Base-by-base conservation (phyloP, 1,284 basidiomycete species). In the Vanrija sp. region DNA sequence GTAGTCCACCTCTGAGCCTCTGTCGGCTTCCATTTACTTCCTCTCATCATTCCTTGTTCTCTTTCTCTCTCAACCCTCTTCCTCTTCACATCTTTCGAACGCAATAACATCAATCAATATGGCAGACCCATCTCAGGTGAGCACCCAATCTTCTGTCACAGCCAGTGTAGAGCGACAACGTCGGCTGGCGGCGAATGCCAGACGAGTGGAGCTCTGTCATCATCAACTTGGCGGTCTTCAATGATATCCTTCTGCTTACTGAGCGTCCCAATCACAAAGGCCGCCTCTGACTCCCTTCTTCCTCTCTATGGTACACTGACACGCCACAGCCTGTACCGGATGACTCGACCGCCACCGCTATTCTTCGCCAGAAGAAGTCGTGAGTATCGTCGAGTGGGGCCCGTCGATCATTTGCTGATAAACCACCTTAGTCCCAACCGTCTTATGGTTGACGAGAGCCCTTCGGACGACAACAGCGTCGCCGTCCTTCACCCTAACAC, bases 341-440 rank as follows among this genome's bases (percentile, higher is more conserved):
- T 64, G 73, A 75, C 56, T 69, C 68, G 12, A 82, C 83, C 57
- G 89, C 92, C n/a, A 96, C 93, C 29, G 92, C 93, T 46, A 96
- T 97, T 74, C 81, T 97, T 60, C 82, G 93, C 63, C 87, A 87
- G 64, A 97, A 96, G 88, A 94, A 94, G 82, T 93, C 90, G 93
- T 95, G 74, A 67, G 91, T 84, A 2, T 6, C 57, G 43, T 46
- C 43, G 46, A 8, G 42, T 29, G 23, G 43, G 12, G 40, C 45
- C 18, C 34, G 10, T 34, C 42, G 43, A 61, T 19, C 60, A 52
- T 45, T 7, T 44, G 43, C 56, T 61, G 40, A 51, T 34, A 12
- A 34, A 18, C 49, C 50, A 63, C 47, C 64, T 14, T 66, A 95
- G 92, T 28, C 92, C 93, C 43, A 95, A 96, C 81, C 89, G 92